Evolutionary conservation across 805 yeast species (phyloP), one percentile per base, ranked within the genome.

Genomic region (Hanseniaspora mollemarum): DNA sequence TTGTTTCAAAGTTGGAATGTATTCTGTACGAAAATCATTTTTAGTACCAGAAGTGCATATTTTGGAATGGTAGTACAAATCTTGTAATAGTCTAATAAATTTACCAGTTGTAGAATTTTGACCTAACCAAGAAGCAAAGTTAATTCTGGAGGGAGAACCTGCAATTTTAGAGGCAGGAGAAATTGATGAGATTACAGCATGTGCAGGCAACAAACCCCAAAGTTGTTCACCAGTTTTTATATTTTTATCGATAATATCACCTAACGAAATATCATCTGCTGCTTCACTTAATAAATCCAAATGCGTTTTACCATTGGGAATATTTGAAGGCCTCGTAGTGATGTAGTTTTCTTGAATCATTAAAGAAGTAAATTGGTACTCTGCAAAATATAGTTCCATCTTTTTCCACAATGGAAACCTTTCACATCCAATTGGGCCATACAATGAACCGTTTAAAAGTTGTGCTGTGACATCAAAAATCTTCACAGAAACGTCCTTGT

Each of bases 261-360:
- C 83, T 51, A 75, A 74, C n/a, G 95, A 83, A 42, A 92, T 85
- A 44, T 85, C 76, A 57, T 87, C 87, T 0, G 97, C 86, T 0
- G 98, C 97, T 26, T 71, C 67, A 1, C 86, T 82, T 0, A 82
- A 79, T 16, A 79, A 68, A 55, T 75, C 71, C 53, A 90, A 65
- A 56, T 80, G 85, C 10, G 74, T 70, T 22, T 67, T 57, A n/a
- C 74, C 69, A 10, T 71, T 56, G 52, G 68, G 60, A 16, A 70
- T 66, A 25, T 65, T 65, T 7, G 71, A 54, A 1, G 94, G 95
- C 37, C 68, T 69, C 0, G 94, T 80, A 32, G 67, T 67, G 44
- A 86, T 65, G 62, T 92, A 92, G 67, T 92, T 92, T 63, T 92
- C 98, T 62, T 90, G 96, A 49, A 92, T 76, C 97, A 92, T 90